Percentiles rank a stretch among this genome's conserved stretches.
Evolutionary conservation across 2,329 filamentous ascomycete species (phyloP).

Genomic region (Fusarium pseudoanthophilum): DNA sequence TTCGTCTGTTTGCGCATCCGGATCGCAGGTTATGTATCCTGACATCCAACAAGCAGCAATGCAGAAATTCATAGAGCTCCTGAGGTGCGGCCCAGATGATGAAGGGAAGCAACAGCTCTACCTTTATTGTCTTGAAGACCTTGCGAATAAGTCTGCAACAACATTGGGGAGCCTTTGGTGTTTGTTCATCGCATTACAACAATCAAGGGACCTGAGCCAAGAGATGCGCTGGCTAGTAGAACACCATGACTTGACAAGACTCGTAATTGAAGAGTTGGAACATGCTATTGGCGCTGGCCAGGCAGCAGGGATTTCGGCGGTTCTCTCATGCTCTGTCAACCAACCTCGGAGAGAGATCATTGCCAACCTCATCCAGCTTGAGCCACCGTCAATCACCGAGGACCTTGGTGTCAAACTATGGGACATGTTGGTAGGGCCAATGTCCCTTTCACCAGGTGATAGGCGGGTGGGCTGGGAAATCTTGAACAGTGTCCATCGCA

Average conservation of each 20-base stretch:
- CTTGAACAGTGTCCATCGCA: slow-evolving; percentile 61
- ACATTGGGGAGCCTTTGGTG: slow-evolving; percentile 80
- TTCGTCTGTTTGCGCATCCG: slow-evolving; percentile 67
- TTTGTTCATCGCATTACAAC: slow-evolving; percentile 63
- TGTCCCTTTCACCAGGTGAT: slow-evolving; percentile 68
- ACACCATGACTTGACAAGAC: slow-evolving; percentile 69
- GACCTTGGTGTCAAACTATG: slow-evolving; percentile 75
- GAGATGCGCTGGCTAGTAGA: slow-evolving; percentile 68
- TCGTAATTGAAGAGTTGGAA: slow-evolving; percentile 74
- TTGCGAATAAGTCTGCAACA: slow-evolving; percentile 69
- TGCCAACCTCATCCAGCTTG: slow-evolving; percentile 66
- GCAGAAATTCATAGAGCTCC: slow-evolving; percentile 69
- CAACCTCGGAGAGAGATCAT: slow-evolving; percentile 68
- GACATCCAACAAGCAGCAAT: slow-evolving; percentile 73
- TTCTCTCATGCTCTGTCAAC: slow-evolving; percentile 61
- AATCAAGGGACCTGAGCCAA: slow-evolving; percentile 52
- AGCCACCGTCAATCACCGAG: slow-evolving; percentile 69
- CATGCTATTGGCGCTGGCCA: slow-evolving; percentile 55
- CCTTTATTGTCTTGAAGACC: slow-evolving; percentile 73
- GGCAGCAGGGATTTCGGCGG: slow-evolving; percentile 53
- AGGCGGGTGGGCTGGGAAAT: slow-evolving; percentile 76
- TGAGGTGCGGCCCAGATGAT: slow-evolving; percentile 63
- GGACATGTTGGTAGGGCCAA: slow-evolving; percentile 75
- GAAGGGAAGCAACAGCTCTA: slow-evolving; percentile 72
- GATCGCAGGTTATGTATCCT: slow-evolving; percentile 66